phyloP scores from a whole-genome alignment of 257 asterid genomes.

The Dorcoceras hygrometricum region DNA sequence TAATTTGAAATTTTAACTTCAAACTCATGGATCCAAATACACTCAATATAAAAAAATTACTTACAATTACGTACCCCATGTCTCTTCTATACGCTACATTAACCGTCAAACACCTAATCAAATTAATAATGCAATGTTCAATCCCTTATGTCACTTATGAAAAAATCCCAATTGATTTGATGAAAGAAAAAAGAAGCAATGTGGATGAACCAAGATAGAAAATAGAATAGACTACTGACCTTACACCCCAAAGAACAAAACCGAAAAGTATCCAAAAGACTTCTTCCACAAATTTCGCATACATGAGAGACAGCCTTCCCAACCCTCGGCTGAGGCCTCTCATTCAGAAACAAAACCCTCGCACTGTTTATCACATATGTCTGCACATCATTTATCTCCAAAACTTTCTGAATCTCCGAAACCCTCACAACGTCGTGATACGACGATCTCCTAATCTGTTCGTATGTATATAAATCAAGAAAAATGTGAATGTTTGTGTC shows the following conservation, averaged over 20 bases:
- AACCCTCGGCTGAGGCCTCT: constrained; percentile 88
- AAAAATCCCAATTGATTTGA: neutral
- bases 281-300: constrained; percentile 66
- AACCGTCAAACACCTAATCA: too few relatives aligned
- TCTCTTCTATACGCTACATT: too few relatives aligned
- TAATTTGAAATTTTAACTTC: too few relatives aligned
- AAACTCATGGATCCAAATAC: too few relatives aligned
- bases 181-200: neutral
- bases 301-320: constrained; percentile 61
- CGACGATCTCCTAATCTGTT: constrained; percentile 88
- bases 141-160: too few relatives aligned
- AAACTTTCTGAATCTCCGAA: constrained; percentile 84
- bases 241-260: constrained; percentile 95
- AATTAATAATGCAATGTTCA: too few relatives aligned
- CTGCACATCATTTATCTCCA: constrained; percentile 91
- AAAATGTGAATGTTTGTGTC: too few relatives aligned
- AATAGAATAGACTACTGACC: constrained; percentile 39
- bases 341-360: constrained; percentile 86
- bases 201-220: neutral
- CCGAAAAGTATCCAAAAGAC: constrained; percentile 80
- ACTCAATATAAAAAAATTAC: too few relatives aligned
- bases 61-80: too few relatives aligned
- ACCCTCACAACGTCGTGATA: constrained; percentile 97
- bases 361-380: constrained; percentile 95
- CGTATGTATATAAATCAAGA: neutral